Conservation (phyloP, 306 rosid genomes). For the Vigna trinervia region DNA sequence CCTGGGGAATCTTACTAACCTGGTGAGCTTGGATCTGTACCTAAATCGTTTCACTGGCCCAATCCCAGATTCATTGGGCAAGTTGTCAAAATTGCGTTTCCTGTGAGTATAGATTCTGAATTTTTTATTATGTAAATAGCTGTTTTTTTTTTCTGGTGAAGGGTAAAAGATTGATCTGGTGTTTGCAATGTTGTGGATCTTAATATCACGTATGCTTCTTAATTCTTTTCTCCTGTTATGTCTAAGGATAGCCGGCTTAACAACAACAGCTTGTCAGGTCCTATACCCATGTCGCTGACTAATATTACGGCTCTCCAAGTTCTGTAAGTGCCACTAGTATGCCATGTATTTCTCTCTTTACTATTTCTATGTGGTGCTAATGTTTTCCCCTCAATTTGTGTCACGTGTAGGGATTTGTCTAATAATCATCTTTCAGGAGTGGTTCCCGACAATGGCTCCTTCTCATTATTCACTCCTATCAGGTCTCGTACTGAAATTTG, state of each 20-base stretch:
- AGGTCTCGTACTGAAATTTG: conserved; percentile 57
- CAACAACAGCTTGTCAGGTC: conserved; percentile 92
- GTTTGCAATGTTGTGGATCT: conserved; percentile 15
- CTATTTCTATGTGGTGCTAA: conserved; percentile 29
- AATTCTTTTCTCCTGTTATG: conserved; percentile 47
- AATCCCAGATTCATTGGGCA: conserved; percentile 94
- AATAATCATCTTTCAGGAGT: conserved; percentile 85
- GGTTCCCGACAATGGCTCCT: conserved; percentile 98
- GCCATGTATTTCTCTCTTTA: conserved; percentile 14
- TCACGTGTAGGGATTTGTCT: conserved; percentile 83
- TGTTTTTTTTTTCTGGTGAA: not conserved
- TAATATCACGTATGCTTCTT: conserved; percentile 43
- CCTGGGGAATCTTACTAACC: conserved; percentile 95
- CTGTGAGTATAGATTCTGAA: conserved; percentile 68
- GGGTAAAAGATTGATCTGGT: conserved; percentile 21
- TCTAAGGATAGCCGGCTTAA: conserved; percentile 96
- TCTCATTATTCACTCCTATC: conserved; percentile 97
- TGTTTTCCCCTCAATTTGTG: conserved; percentile 11
- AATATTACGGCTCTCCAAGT: conserved; percentile 96
- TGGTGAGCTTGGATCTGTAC: conserved; percentile 99
- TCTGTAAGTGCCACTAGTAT: conserved; percentile 68
- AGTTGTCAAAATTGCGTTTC: conserved; percentile 90
- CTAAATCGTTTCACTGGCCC: conserved; percentile 83
- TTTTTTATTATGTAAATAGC: not conserved
- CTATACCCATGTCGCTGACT: conserved; percentile 93